Evolutionary conservation across 345 rosid genomes (phyloP).

Genomic region (Eutrema heterophyllum): DNA sequence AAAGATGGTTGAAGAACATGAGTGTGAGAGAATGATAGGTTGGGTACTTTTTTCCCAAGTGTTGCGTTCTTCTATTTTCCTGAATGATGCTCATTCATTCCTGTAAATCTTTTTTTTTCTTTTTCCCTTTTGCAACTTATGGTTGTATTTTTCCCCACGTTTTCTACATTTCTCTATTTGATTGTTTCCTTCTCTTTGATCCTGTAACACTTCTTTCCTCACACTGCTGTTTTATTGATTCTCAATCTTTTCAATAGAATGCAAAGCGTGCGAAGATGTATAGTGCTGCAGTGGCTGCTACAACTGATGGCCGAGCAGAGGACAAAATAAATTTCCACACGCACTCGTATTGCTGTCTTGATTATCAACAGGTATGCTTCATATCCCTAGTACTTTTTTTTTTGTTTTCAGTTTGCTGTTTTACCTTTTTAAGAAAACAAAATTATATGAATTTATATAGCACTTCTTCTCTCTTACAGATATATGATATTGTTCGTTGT

Average conservation of each 20-base stretch:
- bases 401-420: background rate
- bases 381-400: background rate
- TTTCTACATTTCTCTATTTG: background rate
- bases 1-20: background rate
- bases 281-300: conserved; percentile 78
- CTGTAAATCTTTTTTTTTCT: background rate
- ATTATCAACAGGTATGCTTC: conserved; percentile 69
- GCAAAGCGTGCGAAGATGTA: conserved; percentile 77
- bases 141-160: background rate
- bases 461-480: conserved; percentile 42
- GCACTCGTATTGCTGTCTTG: conserved; percentile 86
- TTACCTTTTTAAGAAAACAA: background rate
- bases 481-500: conserved; percentile 72
- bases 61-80: background rate
- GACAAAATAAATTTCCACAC: conserved; percentile 85
- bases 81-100: background rate
- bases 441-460: too few species aligned
- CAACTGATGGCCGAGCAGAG: conserved; percentile 66
- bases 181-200: conserved; percentile 3
- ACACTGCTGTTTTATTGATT: background rate
- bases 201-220: background rate
- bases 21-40: background rate
- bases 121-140: background rate
- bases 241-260: conserved; percentile 44
- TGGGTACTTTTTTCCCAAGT: background rate